phyloP scores from a whole-genome alignment of 2,329 filamentous ascomycete genomes.

The Claviceps maximensis region DNA sequence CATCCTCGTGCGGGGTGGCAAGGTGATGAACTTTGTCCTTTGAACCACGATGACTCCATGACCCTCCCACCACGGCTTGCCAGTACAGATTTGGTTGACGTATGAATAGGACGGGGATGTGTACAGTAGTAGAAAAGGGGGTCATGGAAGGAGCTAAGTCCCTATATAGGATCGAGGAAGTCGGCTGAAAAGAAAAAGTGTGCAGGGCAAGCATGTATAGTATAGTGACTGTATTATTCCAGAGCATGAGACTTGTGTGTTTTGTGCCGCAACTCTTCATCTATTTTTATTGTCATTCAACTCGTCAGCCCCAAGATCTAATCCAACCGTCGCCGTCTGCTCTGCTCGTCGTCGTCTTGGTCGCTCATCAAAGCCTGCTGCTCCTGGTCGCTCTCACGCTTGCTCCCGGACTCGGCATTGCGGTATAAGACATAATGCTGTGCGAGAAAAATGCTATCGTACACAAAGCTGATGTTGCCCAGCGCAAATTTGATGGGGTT shows the following conservation, averaged over 20 bases:
- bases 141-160: neutral
- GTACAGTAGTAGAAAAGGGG: neutral
- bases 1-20: constrained; percentile 53
- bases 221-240: too few species aligned
- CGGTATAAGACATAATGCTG: constrained; percentile 80
- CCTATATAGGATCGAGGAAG: neutral
- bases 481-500: constrained; percentile 86
- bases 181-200: too few species aligned
- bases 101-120: neutral
- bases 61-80: neutral
- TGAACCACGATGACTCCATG: constrained; percentile 11
- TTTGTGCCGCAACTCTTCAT: too few species aligned
- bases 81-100: neutral
- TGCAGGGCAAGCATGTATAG: too few species aligned
- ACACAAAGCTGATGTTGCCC: constrained; percentile 73
- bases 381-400: constrained; percentile 5
- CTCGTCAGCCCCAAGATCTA: neutral
- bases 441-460: constrained; percentile 72
- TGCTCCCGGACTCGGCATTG: neutral
- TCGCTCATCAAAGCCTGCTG: constrained; percentile 12
- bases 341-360: constrained; percentile 6
- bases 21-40: constrained; percentile 62
- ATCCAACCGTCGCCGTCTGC: neutral
- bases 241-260: too few species aligned
- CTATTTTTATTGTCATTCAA: neutral